Conservation (phyloP, 768 basidiomycete species). For the Lentinula guzmanii region DNA sequence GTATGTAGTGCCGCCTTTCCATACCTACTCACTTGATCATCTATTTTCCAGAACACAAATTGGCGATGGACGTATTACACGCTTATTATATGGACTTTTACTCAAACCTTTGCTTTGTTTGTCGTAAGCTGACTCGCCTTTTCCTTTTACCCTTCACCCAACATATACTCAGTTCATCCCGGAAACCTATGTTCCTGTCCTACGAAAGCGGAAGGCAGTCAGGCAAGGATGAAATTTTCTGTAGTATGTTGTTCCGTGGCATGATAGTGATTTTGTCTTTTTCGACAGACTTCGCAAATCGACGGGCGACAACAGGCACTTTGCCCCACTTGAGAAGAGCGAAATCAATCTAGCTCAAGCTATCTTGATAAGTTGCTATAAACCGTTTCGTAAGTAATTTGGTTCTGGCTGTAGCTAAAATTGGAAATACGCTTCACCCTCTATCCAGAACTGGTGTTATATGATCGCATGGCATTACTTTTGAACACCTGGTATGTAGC, state of each 20-base stretch:
- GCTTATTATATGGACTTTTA: conserved; percentile 62
- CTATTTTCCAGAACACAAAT: conserved; percentile 32
- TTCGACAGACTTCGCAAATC: conserved; percentile 41
- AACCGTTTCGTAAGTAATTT: conserved; percentile 59
- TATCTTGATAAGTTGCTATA: conserved; percentile 55
- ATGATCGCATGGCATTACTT: conserved; percentile 72
- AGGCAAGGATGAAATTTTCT: conserved; percentile 25
- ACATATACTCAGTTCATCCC: conserved; percentile 45
- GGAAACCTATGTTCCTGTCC: conserved; percentile 64
- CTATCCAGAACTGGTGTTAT: conserved; percentile 47
- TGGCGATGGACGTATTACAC: conserved; percentile 82
- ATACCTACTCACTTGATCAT: background rate
- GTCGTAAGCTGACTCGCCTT: conserved; percentile 28
- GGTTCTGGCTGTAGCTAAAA: too few species aligned
- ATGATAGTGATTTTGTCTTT: background rate
- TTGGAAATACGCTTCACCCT: background rate
- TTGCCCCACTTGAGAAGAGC: conserved; percentile 53
- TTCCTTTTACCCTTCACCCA: background rate
- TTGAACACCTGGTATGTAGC: conserved; percentile 59
- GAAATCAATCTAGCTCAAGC: conserved; percentile 38
- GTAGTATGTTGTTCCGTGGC: background rate
- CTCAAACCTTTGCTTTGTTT: conserved; percentile 44
- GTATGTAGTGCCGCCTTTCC: conserved; percentile 19
- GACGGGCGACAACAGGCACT: conserved; percentile 48
- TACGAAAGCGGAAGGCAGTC: conserved; percentile 55